These are phyloP conservation scores for Blepharisma undulans DNA, from an alignment of 169 alveolate species.

Conservation along the genomic window DNA sequence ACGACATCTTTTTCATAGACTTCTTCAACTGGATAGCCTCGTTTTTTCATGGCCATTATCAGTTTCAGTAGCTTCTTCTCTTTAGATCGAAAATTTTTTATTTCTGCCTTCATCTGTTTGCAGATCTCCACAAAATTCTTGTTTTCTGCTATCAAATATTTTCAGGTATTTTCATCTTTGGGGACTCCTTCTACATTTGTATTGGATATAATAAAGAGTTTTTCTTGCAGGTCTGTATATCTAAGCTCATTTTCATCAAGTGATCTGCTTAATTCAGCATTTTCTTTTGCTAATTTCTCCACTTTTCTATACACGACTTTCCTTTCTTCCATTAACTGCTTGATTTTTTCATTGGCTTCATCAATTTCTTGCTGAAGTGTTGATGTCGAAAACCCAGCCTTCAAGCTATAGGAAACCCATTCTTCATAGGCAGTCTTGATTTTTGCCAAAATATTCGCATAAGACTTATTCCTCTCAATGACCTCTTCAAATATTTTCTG, in stretches of 20 bases:
- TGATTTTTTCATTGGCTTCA: not conserved
- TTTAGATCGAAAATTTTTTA: not conserved
- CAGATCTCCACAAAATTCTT: not conserved
- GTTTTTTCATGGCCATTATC: not conserved
- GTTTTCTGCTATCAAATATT: not conserved
- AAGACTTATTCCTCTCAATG: not conserved
- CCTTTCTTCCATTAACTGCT: not conserved
- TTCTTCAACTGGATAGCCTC: slow-evolving; percentile 39
- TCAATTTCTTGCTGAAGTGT: not conserved
- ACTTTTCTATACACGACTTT: not conserved
- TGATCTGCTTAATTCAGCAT: slow-evolving; percentile 24
- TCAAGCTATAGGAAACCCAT: not conserved
- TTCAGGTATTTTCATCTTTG: slow-evolving; percentile 15
- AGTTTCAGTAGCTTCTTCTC: slow-evolving; percentile 15
- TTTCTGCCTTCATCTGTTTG: slow-evolving; percentile 8
- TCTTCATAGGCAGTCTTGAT: slow-evolving; percentile 3
- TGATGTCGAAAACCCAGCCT: not conserved
- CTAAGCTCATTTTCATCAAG: not conserved
- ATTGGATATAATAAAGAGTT: not conserved
- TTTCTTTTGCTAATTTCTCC: slow-evolving; percentile 34
- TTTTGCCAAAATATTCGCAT: not conserved
- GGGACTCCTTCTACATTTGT: not conserved
- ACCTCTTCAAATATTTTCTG: not conserved
- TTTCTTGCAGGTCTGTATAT: not conserved
- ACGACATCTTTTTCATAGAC: slow-evolving; percentile 5